Base-by-base conservation (phyloP, 2,329 filamentous ascomycete genomes). In the Ophiocordyceps unilateralis region DNA sequence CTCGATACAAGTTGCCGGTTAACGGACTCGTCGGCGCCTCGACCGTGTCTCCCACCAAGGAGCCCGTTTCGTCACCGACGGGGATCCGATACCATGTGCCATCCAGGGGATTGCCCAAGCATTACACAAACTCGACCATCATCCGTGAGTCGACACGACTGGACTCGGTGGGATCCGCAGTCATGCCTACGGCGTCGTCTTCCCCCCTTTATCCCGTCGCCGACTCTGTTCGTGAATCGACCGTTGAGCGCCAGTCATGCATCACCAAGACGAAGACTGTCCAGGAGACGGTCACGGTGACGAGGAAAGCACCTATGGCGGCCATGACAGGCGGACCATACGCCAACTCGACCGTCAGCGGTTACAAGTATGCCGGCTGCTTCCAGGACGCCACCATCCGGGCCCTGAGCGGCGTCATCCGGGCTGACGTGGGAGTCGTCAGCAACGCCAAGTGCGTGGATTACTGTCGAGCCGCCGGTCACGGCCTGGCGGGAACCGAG, bases 401-500 rank as follows among this genome's bases (percentile, higher is more conserved):
- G 34, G 58, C 59, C 9, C 58, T 71, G n/a, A 53, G 51, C 17
- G 59, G 59, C 45, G 55, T 63, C 43, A 47, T 58, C 24, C 62
- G 63, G 39, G 60, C 64, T 21, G 55, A 65, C 43, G 50, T 69
- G 28, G 64, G 64, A n/a, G 42, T 50, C 40, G 59, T 68, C 52
- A 64, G 57, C 48, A 64, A 60, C 53, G 62, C 59, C 41, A 64
- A 62, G 20, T 75, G 72, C 50, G 59, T 71, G 41, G 53, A 58
- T 5, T 66, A 68, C 53, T 77, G 73, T 54, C 55, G 63, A 8
- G 48, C 44, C 7, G 54, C 57, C 12, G 62, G 63, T 15, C 68
- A 60, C 51, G 50, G 49, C 7, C 60, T 69, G 38, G 69, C 70
- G 7, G 72, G 70, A 7, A 58, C 71, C 1, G 69, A 76, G 52